phyloP scores from a whole-genome alignment of 345 rosid species.

The Arabidopsis arenosa region DNA sequence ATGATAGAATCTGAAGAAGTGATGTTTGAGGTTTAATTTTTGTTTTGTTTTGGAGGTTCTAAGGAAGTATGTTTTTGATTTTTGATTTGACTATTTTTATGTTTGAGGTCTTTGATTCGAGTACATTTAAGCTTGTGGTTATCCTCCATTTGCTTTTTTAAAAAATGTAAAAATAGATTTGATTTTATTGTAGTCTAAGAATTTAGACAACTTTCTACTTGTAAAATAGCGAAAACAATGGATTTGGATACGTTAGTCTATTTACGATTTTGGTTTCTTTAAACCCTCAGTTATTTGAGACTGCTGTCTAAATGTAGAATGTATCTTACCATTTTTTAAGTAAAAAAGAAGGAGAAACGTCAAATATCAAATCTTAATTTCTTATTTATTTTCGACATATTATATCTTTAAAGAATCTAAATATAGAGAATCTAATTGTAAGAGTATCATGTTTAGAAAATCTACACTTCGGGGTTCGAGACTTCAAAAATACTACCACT shows the following conservation, averaged over 20 bases:
- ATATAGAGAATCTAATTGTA: neutral
- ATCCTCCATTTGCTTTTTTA: neutral
- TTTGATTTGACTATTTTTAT: conserved; percentile 23
- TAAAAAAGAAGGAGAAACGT: neutral
- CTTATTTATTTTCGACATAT: neutral
- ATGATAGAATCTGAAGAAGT: conserved; percentile 22
- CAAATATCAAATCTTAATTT: neutral
- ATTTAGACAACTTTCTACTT: neutral
- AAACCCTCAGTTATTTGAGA: neutral
- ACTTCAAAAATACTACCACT: neutral
- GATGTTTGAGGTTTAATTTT: conserved; percentile 2
- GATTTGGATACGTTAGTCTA: conserved; percentile 12
- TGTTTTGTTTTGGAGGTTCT: conserved; percentile 20
- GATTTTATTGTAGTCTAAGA: neutral
- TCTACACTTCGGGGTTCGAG: neutral
- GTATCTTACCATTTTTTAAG: neutral
- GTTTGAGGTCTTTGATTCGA: conserved; percentile 33
- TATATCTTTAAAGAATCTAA: neutral
- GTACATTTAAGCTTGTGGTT: conserved; percentile 4
- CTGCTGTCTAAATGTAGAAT: conserved; percentile 1
- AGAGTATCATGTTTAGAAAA: neutral
- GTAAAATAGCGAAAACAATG: neutral
- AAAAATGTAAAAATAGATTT: too few species aligned
- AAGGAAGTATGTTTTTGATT: conserved; percentile 16
- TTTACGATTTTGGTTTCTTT: neutral